These are phyloP conservation scores for Fraxinus sp. DNA, from an alignment of 305 asterid species.

Conservation along the genomic window DNA sequence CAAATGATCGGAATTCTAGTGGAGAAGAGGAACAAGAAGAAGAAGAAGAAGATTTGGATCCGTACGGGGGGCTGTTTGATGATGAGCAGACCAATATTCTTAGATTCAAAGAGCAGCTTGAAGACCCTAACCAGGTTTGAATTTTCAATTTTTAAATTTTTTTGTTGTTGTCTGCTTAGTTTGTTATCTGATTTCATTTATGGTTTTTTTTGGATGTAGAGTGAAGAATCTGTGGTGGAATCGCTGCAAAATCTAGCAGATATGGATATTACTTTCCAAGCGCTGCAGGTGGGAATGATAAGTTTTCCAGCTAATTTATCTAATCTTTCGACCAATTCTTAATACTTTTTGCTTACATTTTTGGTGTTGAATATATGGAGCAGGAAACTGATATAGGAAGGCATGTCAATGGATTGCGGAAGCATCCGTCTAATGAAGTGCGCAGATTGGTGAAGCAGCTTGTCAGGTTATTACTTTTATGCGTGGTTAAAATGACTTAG, in stretches of 20 bases:
- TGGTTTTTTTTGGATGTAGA: constrained; percentile 32
- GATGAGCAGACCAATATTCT: constrained; percentile 71
- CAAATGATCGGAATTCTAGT: constrained; percentile 44
- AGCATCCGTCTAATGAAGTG: constrained; percentile 72
- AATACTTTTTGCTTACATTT: not conserved
- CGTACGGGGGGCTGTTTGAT: constrained; percentile 66
- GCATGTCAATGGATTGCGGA: constrained; percentile 77
- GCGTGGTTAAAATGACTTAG: not conserved
- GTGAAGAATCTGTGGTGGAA: constrained; percentile 68
- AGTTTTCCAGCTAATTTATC: not conserved
- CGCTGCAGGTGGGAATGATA: constrained; percentile 54
- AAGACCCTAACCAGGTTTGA: constrained; percentile 69
- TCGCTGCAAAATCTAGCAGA: constrained; percentile 73
- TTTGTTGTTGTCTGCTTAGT: not conserved
- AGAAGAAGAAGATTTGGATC: constrained; percentile 42
- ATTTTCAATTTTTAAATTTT: not conserved
- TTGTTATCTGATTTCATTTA: not conserved
- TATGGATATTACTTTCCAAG: constrained; percentile 85
- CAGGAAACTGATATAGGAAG: constrained; percentile 94
- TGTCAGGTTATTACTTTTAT: constrained; percentile 57
- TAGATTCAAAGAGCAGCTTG: constrained; percentile 72
- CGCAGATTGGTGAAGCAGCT: constrained; percentile 81
- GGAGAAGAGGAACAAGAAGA: constrained; percentile 43
- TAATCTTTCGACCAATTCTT: not conserved
- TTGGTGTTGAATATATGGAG: constrained; percentile 13